These are phyloP conservation scores for Leccinum aurantiacum DNA, from an alignment of 768 basidiomycete species.

Conservation along the genomic window DNA sequence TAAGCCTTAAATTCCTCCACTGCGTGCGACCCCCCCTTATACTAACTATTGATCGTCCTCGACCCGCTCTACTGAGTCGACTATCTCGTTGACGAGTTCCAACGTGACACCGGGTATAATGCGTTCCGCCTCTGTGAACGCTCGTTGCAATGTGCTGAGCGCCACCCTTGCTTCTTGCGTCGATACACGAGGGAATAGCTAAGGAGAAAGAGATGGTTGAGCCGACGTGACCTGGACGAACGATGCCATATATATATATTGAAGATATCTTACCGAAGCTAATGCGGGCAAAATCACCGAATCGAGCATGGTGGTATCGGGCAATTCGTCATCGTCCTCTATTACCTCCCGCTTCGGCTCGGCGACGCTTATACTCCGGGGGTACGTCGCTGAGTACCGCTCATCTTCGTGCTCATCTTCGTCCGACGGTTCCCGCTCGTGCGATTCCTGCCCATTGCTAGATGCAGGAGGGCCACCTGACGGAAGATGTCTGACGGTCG, in stretches of 20 bases:
- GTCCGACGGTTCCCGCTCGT: slow-evolving; percentile 53
- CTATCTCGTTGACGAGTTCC: slow-evolving; percentile 92
- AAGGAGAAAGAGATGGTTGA: neutral
- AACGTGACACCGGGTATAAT: slow-evolving; percentile 93
- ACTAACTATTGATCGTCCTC: too few species aligned
- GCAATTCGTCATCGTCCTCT: slow-evolving; percentile 56
- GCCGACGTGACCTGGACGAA: slow-evolving; percentile 6
- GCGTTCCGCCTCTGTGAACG: slow-evolving; percentile 93
- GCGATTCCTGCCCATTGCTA: slow-evolving; percentile 30
- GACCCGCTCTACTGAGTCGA: slow-evolving; percentile 57
- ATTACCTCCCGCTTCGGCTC: slow-evolving; percentile 34
- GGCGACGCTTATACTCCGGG: slow-evolving; percentile 43
- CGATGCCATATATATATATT: neutral
- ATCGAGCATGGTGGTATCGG: slow-evolving; percentile 91
- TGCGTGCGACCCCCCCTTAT: too few species aligned
- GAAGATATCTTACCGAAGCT: slow-evolving; percentile 67
- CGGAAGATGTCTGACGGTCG: slow-evolving; percentile 46
- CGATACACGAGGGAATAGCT: slow-evolving; percentile 86
- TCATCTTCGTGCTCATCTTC: slow-evolving; percentile 67
- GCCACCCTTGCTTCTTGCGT: slow-evolving; percentile 40
- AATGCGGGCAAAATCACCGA: slow-evolving; percentile 96
- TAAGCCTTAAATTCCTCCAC: too few species aligned
- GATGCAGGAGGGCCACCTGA: slow-evolving; percentile 2
- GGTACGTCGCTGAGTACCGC: slow-evolving; percentile 51
- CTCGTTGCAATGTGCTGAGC: slow-evolving; percentile 81